These are phyloP conservation scores for Vitis rotundifolia DNA, from an alignment of 164 flowering plant species.

Conservation along the genomic window DNA sequence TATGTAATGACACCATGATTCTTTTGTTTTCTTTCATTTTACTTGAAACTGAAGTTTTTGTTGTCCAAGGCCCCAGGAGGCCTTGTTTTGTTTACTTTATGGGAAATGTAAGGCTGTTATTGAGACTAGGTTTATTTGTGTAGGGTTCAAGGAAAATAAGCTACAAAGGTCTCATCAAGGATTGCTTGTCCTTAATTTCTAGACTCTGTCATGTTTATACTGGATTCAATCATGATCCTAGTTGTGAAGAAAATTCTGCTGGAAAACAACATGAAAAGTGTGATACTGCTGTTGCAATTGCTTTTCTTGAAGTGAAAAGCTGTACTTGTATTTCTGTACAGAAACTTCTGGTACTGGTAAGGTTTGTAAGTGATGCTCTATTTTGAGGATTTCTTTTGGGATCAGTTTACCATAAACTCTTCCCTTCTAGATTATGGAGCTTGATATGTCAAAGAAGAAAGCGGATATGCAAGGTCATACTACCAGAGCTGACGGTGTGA, in stretches of 20 bases:
- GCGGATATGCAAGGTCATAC: slow-evolving; percentile 60
- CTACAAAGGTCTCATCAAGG: slow-evolving; percentile 61
- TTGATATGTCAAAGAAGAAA: slow-evolving; percentile 61
- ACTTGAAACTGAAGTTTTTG: neutral
- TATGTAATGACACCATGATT: neutral
- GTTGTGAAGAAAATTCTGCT: slow-evolving; percentile 15
- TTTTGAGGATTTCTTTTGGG: neutral
- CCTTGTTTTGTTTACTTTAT: neutral
- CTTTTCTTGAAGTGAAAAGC: slow-evolving; percentile 46
- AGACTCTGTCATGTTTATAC: slow-evolving; percentile 23
- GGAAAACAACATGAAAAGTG: slow-evolving; percentile 13
- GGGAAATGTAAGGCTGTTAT: neutral
- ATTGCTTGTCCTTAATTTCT: slow-evolving; percentile 49
- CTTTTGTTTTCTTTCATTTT: neutral
- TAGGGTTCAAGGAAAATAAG: slow-evolving; percentile 74
- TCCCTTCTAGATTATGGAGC: slow-evolving; percentile 66
- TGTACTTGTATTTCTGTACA: slow-evolving; percentile 45
- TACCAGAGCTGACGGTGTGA: slow-evolving; percentile 75
- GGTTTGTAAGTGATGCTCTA: slow-evolving; percentile 8
- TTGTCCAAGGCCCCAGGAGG: neutral
- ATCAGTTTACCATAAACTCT: too few species aligned
- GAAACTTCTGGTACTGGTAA: slow-evolving; percentile 60
- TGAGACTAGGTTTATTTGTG: slow-evolving; percentile 12
- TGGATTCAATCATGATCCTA: slow-evolving; percentile 14
- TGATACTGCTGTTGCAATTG: slow-evolving; percentile 38